Percentiles rank a stretch among this genome's conserved stretches.
Evolutionary conservation across 495 filamentous ascomycete species (phyloP).

Genomic region (Aspergillus cristatus): DNA sequence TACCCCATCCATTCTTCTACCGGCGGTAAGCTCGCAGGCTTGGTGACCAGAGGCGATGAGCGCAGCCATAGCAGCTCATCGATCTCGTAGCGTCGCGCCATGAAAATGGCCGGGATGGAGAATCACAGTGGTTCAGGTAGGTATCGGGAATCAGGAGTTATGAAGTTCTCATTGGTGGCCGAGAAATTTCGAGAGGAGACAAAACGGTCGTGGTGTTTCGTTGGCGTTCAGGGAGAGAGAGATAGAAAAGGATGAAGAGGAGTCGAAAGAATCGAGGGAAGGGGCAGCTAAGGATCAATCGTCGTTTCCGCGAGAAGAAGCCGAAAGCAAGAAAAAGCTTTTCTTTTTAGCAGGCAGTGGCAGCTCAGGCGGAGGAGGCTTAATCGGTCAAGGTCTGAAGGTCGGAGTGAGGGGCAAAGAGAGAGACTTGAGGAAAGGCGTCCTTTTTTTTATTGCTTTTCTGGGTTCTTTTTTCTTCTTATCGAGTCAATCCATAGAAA

Average conservation of each 20-base stretch:
- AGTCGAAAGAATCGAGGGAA: not conserved
- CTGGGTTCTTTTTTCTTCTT: too few species aligned
- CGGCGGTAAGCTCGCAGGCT: constrained; percentile 72
- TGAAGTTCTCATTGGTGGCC: constrained; percentile 25
- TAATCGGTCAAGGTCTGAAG: too few species aligned
- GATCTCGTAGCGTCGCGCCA: constrained; percentile 62
- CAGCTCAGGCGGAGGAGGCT: not conserved
- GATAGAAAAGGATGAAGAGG: not conserved
- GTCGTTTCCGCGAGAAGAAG: not conserved
- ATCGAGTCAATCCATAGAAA: too few species aligned
- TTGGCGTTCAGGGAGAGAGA: not conserved
- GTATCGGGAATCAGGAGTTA: not conserved
- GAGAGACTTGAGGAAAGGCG: not conserved
- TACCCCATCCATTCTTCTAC: constrained; percentile 99
- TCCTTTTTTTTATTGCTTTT: too few species aligned
- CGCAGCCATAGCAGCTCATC: constrained; percentile 71
- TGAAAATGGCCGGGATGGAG: constrained; percentile 26
- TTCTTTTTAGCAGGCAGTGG: not conserved
- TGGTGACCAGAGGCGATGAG: constrained; percentile 75
- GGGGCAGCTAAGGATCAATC: not conserved
- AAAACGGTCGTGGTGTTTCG: constrained; percentile 1
- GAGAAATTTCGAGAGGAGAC: constrained; percentile 1
- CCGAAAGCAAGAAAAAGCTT: too few species aligned
- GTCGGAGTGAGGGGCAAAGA: not conserved
- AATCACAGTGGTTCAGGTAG: too few species aligned